Evolutionary conservation across 1,284 basidiomycete genomes (phyloP).

Genomic region (Ceratobasidium papillatum): DNA sequence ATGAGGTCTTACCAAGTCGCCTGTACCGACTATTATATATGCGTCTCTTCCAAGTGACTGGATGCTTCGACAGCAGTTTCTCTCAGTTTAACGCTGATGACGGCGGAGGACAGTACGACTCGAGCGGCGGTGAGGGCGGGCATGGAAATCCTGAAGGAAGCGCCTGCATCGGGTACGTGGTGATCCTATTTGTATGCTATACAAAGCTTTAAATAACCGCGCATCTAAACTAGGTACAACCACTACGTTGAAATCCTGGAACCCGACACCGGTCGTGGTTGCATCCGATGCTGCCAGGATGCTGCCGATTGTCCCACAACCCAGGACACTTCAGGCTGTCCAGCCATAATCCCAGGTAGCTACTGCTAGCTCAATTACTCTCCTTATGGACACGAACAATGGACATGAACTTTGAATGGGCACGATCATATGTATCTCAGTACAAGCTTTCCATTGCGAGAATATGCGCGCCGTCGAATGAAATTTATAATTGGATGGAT

Average conservation of each 20-base stretch:
- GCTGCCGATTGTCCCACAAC: slow-evolving; percentile 44
- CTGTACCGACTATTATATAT: too few species aligned
- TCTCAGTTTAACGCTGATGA: slow-evolving; percentile 45
- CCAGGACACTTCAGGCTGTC: slow-evolving; percentile 44
- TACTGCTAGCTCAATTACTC: slow-evolving; percentile 28
- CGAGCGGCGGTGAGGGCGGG: slow-evolving; percentile 49
- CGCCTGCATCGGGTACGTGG: slow-evolving; percentile 46
- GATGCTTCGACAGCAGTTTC: slow-evolving; percentile 39
- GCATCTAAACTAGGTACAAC: slow-evolving; percentile 43
- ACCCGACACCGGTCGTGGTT: slow-evolving; percentile 47
- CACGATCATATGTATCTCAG: background rate
- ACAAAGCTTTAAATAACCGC: background rate
- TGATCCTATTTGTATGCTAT: background rate
- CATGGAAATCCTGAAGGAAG: slow-evolving; percentile 48
- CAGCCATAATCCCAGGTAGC: slow-evolving; percentile 44
- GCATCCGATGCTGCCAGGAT: slow-evolving; percentile 50
- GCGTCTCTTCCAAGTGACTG: too few species aligned
- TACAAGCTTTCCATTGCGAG: background rate
- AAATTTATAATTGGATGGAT: too few species aligned
- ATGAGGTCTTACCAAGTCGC: too few species aligned
- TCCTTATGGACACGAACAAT: slow-evolving; percentile 4
- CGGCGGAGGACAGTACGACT: slow-evolving; percentile 51
- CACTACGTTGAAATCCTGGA: slow-evolving; percentile 51
- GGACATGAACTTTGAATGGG: slow-evolving; percentile 8
- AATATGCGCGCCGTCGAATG: background rate